Conservation (phyloP, 768 basidiomycete genomes). For the Suillus variegatus region DNA sequence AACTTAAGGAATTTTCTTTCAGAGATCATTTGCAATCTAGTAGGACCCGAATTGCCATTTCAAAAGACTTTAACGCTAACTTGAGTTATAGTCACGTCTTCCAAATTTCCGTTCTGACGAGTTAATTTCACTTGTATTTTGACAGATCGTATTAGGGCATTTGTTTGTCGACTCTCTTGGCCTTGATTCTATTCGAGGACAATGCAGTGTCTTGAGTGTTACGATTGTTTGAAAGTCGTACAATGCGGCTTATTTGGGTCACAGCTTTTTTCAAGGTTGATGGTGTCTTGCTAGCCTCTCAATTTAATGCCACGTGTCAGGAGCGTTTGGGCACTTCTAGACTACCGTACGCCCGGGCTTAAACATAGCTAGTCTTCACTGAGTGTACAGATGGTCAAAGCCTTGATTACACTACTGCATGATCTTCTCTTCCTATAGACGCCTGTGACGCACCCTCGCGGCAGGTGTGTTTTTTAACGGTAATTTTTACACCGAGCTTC, state of each 20-base stretch:
- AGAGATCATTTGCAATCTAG: not conserved
- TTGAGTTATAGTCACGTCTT: not conserved
- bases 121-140: not conserved
- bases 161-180: not conserved
- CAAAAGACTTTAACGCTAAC: not conserved
- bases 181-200: not conserved
- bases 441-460: not conserved
- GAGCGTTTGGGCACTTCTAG: not conserved
- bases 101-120: not conserved
- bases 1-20: not conserved
- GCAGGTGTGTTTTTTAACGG: not conserved
- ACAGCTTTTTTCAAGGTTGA: too few relatives aligned
- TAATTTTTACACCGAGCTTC: not conserved
- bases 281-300: not conserved
- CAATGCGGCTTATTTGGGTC: not conserved
- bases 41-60: not conserved
- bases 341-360: not conserved
- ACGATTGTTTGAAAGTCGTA: not conserved
- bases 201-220: not conserved
- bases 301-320: not conserved
- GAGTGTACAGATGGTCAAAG: not conserved
- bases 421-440: not conserved
- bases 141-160: conserved; percentile 2
- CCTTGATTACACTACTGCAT: not conserved
- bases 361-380: not conserved